Evolutionary conservation across 2,329 filamentous ascomycete species (phyloP).

Genomic region (Fusarium tjaetaba): DNA sequence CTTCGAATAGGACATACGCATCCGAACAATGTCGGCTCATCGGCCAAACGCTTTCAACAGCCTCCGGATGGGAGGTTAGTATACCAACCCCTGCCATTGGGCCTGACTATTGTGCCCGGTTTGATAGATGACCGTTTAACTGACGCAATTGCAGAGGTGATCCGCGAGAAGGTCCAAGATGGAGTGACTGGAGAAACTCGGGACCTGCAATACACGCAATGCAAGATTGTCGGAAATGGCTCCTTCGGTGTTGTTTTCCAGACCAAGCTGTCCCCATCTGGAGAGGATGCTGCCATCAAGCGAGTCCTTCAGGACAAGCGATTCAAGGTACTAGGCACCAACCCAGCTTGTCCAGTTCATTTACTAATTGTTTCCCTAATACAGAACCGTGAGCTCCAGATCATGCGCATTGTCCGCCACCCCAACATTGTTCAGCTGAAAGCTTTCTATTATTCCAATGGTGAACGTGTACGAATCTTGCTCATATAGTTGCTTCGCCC

Average conservation of each 20-base stretch:
- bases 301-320: constrained; percentile 98
- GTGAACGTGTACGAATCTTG: constrained; percentile 79
- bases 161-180: constrained; percentile 99
- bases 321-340: constrained; percentile 80
- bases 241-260: constrained; percentile 99
- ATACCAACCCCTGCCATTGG: constrained; percentile 18
- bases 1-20: constrained; percentile 40
- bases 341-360: not conserved
- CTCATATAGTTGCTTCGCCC: not conserved
- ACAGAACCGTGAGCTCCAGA: constrained; percentile 98
- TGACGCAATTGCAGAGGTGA: constrained; percentile 74
- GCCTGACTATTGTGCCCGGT: not conserved
- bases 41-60: constrained; percentile 87
- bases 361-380: constrained; percentile 25
- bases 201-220: constrained; percentile 98
- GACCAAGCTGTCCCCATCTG: constrained; percentile 97
- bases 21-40: constrained; percentile 80
- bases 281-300: constrained; percentile 99
- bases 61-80: constrained; percentile 97
- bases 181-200: constrained; percentile 95
- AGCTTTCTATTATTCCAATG: constrained; percentile 99
- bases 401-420: constrained; percentile 99
- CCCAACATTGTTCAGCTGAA: constrained; percentile 99
- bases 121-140: constrained; percentile 4
- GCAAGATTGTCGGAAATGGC: constrained; percentile 99